phyloP scores from a whole-genome alignment of 768 basidiomycete genomes.

The Hemileccinum impolitum region DNA sequence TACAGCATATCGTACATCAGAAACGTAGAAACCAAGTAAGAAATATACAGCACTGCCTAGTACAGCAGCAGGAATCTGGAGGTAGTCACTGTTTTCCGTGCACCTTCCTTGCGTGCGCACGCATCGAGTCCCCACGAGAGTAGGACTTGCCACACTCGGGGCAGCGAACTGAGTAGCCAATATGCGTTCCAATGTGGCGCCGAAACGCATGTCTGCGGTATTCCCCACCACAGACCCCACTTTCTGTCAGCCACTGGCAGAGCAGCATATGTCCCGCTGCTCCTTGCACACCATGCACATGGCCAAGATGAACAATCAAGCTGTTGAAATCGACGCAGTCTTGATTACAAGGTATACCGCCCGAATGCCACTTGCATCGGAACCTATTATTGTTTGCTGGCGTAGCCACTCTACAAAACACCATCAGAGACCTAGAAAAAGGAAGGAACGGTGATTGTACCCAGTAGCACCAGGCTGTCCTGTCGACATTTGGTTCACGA shows the following conservation, averaged over 20 bases:
- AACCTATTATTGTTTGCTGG: not conserved
- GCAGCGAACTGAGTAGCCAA: not conserved
- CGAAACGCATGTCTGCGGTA: slow-evolving; percentile 1
- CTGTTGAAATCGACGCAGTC: not conserved
- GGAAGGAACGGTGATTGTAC: not conserved
- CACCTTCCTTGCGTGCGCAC: not conserved
- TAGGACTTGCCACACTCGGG: not conserved
- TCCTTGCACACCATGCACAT: slow-evolving; percentile 4
- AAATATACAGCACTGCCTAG: too few relatives aligned
- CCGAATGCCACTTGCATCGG: slow-evolving; percentile 7
- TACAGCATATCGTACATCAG: not conserved
- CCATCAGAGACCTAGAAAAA: not conserved
- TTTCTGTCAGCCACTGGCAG: slow-evolving; percentile 2
- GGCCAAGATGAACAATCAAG: slow-evolving; percentile 1
- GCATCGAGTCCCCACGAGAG: slow-evolving; percentile 5
- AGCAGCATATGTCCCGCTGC: not conserved
- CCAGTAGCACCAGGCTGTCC: not conserved
- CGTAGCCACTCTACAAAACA: not conserved
- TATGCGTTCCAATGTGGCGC: slow-evolving; percentile 10
- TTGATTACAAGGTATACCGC: not conserved
- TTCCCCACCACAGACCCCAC: not conserved
- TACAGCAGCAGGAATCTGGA: not conserved
- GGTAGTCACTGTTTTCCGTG: not conserved
- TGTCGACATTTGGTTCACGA: not conserved
- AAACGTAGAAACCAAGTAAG: not conserved